These are phyloP conservation scores for Akanthomyces dipterigenus DNA, from an alignment of 2,329 filamentous ascomycete genomes.

Conservation along the genomic window DNA sequence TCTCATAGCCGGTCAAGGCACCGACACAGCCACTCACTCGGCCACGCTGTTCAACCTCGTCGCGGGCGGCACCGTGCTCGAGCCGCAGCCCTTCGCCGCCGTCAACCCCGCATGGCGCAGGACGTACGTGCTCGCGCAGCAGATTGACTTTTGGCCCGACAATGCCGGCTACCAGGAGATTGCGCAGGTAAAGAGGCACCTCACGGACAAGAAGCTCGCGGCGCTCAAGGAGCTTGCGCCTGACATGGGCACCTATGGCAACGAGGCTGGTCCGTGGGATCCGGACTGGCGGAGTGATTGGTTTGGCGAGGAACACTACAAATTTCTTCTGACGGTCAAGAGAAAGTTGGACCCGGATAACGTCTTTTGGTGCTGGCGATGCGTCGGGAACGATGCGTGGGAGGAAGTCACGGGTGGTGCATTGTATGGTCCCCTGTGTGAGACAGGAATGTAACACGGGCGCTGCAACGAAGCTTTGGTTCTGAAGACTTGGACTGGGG, in stretches of 20 bases:
- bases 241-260: not conserved
- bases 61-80: not conserved
- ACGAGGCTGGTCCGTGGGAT: not conserved
- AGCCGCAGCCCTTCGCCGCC: not conserved
- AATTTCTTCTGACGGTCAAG: not conserved
- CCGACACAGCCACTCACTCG: not conserved
- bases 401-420: not conserved
- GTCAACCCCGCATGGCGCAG: not conserved
- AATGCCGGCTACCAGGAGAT: not conserved
- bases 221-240: not conserved
- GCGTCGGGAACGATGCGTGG: conserved; percentile 4
- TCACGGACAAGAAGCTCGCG: not conserved
- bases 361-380: conserved; percentile 1
- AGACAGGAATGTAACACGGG: not conserved
- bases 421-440: not conserved
- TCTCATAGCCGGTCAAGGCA: not conserved
- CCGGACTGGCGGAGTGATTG: not conserved
- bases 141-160: not conserved
- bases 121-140: not conserved
- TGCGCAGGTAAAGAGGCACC: not conserved
- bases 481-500: too few species aligned
- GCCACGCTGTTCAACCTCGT: not conserved
- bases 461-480: not conserved
- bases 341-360: not conserved
- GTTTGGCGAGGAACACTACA: not conserved